These are phyloP conservation scores for Cyberlindnera maritima DNA, from an alignment of 805 yeast species.

Conservation along the genomic window DNA sequence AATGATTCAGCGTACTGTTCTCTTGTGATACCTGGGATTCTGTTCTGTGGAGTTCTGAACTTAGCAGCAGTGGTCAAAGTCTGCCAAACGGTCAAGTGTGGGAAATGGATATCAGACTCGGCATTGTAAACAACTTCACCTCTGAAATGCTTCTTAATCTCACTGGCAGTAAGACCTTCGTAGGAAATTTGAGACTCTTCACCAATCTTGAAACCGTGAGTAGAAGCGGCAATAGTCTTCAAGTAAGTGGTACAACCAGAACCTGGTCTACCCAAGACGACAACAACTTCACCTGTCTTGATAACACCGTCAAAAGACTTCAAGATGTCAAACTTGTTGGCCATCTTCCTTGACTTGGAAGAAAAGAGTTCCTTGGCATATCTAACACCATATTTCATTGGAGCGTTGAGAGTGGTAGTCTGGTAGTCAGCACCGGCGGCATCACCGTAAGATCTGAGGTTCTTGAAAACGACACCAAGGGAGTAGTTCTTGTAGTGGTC, in stretches of 20 bases:
- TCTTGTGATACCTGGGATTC: constrained; percentile 50
- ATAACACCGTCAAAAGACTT: constrained; percentile 54
- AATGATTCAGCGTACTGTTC: constrained; percentile 46
- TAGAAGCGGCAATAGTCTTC: constrained; percentile 52
- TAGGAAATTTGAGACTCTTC: constrained; percentile 45
- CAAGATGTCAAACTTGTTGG: constrained; percentile 41
- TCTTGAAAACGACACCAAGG: constrained; percentile 55
- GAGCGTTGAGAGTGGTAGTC: constrained; percentile 50
- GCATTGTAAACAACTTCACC: constrained; percentile 67
- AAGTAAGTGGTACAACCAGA: constrained; percentile 65
- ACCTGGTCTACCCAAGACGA: constrained; percentile 80
- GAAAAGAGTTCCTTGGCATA: constrained; percentile 17
- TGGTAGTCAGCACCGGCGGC: constrained; percentile 65
- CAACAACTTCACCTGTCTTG: constrained; percentile 65
- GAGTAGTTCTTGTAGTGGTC: constrained; percentile 57
- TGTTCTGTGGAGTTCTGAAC: constrained; percentile 54
- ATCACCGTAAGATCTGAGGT: constrained; percentile 60
- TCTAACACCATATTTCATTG: constrained; percentile 24
- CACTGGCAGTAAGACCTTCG: constrained; percentile 45
- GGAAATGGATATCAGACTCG: constrained; percentile 62
- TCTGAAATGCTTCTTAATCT: constrained; percentile 46
- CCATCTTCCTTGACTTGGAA: constrained; percentile 23
- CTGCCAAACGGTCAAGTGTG: constrained; percentile 59
- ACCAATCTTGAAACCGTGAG: constrained; percentile 53
- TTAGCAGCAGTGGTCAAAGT: constrained; percentile 54